Evolutionary conservation across 202 grass and related monocot species (phyloP).

Genomic region (Dendrocalamus latiflorus): DNA sequence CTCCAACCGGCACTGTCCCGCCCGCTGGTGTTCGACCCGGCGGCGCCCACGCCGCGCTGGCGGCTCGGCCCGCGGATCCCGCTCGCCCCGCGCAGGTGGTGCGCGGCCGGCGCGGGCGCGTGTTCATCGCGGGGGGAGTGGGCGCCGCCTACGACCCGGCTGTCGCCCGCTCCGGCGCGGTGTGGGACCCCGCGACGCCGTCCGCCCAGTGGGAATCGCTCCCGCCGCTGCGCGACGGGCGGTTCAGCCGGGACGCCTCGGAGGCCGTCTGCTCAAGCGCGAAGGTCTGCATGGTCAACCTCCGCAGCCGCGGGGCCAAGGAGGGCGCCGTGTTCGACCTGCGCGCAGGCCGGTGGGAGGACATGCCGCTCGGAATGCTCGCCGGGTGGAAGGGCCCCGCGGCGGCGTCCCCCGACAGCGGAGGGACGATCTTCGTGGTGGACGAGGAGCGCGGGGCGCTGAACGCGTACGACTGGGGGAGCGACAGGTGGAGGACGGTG

Average conservation of each 20-base stretch:
- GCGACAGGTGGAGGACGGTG: slow-evolving; percentile 58
- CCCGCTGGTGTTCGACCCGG: slow-evolving; percentile 61
- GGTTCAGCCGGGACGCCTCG: slow-evolving; percentile 73
- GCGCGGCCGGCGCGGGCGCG: slow-evolving; percentile 42
- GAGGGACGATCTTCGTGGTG: slow-evolving; percentile 43
- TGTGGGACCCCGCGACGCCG: too few relatives aligned
- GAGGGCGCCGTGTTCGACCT: slow-evolving; percentile 68
- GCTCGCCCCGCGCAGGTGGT: slow-evolving; percentile 72
- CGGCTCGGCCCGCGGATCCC: slow-evolving; percentile 48
- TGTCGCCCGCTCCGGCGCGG: slow-evolving; percentile 44
- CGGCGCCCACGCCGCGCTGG: slow-evolving; percentile 33
- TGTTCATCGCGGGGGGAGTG: slow-evolving; percentile 64
- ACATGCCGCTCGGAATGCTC: slow-evolving; percentile 77
- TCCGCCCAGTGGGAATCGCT: too few relatives aligned
- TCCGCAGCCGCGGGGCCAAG: slow-evolving; percentile 48
- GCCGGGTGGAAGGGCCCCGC: slow-evolving; percentile 67
- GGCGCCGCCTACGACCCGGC: slow-evolving; percentile 45
- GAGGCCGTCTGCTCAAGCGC: slow-evolving; percentile 55
- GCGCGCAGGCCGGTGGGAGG: slow-evolving; percentile 42
- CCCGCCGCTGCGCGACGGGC: slow-evolving; percentile 53
- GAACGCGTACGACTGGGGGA: slow-evolving; percentile 43
- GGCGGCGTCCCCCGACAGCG: slow-evolving; percentile 11
- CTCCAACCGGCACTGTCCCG: slow-evolving; percentile 58
- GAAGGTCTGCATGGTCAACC: slow-evolving; percentile 87
- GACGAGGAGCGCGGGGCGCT: slow-evolving; percentile 58